These are phyloP conservation scores for Lipomyces sp. DNA, from an alignment of 805 yeast species.

Conservation along the genomic window DNA sequence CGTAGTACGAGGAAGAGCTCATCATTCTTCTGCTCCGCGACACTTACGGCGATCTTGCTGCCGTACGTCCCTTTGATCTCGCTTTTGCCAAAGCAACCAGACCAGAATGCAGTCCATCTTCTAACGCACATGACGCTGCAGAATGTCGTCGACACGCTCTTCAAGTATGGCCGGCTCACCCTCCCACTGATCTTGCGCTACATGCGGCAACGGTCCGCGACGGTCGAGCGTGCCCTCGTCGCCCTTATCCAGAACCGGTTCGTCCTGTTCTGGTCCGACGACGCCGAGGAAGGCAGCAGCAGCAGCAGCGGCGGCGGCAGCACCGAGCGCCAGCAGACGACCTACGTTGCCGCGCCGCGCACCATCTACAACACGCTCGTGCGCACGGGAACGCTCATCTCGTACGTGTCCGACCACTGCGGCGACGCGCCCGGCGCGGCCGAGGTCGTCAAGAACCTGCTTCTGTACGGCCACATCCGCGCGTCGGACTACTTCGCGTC, in stretches of 20 bases:
- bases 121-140: background rate
- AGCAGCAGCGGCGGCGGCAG: slow-evolving; percentile 3
- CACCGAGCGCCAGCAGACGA: background rate
- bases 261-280: slow-evolving; percentile 60
- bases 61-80: slow-evolving; percentile 33
- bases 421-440: slow-evolving; percentile 46
- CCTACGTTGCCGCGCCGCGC: slow-evolving; percentile 47
- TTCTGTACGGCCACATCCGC: slow-evolving; percentile 66
- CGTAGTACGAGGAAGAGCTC: slow-evolving; percentile 25
- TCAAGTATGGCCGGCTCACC: slow-evolving; percentile 65
- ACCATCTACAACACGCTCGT: slow-evolving; percentile 58
- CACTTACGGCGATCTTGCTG: slow-evolving; percentile 68
- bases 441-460: slow-evolving; percentile 62
- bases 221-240: slow-evolving; percentile 65
- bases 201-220: slow-evolving; percentile 47
- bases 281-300: slow-evolving; percentile 14
- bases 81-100: background rate
- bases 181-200: slow-evolving; percentile 51
- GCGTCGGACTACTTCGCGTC: slow-evolving; percentile 48
- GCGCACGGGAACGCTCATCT: slow-evolving; percentile 73
- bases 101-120: background rate
- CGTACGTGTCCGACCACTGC: slow-evolving; percentile 46
- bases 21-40: slow-evolving; percentile 34
- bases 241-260: slow-evolving; percentile 77
- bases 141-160: slow-evolving; percentile 53